Percentiles rank a stretch among this genome's conserved stretches.
phyloP scores from a whole-genome alignment of 2,329 filamentous ascomycete species.

The Teratosphaeria epicoccoides region DNA sequence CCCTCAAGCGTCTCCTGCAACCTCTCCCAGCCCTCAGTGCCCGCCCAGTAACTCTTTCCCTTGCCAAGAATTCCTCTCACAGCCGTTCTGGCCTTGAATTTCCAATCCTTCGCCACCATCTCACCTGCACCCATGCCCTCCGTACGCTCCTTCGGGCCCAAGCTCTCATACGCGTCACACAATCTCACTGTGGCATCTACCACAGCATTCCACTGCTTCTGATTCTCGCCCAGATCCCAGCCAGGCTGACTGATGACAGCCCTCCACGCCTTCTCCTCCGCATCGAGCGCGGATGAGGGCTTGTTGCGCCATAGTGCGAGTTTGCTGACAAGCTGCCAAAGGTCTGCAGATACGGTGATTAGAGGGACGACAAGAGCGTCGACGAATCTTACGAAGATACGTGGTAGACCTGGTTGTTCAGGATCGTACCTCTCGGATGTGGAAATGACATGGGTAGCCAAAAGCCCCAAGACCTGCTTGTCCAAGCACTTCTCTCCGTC shows the following conservation, averaged over 20 bases:
- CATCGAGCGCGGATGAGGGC: constrained; percentile 62
- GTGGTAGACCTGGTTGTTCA: constrained; percentile 39
- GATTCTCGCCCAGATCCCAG: constrained; percentile 44
- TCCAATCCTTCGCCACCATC: constrained; percentile 69
- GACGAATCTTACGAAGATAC: constrained; percentile 59
- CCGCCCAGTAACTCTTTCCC: constrained; percentile 75
- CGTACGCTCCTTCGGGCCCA: constrained; percentile 40
- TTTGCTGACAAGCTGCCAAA: constrained; percentile 66
- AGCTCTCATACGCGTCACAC: constrained; percentile 72
- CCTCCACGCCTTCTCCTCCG: constrained; percentile 84
- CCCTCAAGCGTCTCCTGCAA: constrained; percentile 41
- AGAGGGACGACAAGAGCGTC: constrained; percentile 68
- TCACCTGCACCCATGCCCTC: constrained; percentile 45
- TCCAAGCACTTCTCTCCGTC: constrained; percentile 73
- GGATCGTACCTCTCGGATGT: constrained; percentile 35
- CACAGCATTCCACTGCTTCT: constrained; percentile 58
- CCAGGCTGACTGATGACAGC: constrained; percentile 49
- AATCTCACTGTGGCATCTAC: constrained; percentile 71
- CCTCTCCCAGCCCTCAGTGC: constrained; percentile 54
- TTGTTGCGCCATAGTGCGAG: constrained; percentile 64
- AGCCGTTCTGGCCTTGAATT: constrained; percentile 76
- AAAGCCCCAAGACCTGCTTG: constrained; percentile 55
- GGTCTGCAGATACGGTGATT: constrained; percentile 65
- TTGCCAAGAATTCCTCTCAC: constrained; percentile 73
- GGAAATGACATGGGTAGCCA: constrained; percentile 60